Conservation (phyloP, 1,139 yeast species). For the Yueomyces sp. region DNA sequence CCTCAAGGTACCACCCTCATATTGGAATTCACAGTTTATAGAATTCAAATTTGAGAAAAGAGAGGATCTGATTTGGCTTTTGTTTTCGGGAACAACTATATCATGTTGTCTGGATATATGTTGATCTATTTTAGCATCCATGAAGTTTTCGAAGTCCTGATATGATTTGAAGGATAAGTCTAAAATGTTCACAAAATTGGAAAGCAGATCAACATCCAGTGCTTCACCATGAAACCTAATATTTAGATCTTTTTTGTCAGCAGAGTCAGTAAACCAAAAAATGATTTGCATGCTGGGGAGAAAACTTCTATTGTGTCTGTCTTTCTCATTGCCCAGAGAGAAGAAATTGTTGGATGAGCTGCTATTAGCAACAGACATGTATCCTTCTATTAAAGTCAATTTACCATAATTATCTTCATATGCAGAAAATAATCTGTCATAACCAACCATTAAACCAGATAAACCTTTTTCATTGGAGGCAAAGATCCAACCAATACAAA, state of each 20-base stretch:
- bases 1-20: constrained; percentile 61
- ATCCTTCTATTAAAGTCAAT: constrained; percentile 51
- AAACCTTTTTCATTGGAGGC: constrained; percentile 27
- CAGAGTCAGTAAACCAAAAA: constrained; percentile 32
- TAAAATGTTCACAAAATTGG: constrained; percentile 37
- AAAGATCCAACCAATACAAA: constrained; percentile 71
- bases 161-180: constrained; percentile 37
- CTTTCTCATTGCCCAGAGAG: constrained; percentile 34
- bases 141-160: constrained; percentile 30
- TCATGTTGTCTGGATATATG: constrained; percentile 4
- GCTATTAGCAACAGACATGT: constrained; percentile 56
- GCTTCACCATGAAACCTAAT: constrained; percentile 49
- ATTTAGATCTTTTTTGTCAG: constrained; percentile 29
- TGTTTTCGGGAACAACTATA: constrained; percentile 1
- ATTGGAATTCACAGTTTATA: constrained; percentile 40
- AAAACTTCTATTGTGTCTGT: constrained; percentile 45
- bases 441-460: constrained; percentile 66
- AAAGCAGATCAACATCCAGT: constrained; percentile 49
- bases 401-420: constrained; percentile 53
- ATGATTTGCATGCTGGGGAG: constrained; percentile 55
- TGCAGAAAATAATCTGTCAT: constrained; percentile 54
- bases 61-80: constrained; percentile 4
- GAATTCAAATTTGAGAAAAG: constrained; percentile 28
- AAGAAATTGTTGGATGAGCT: constrained; percentile 37
- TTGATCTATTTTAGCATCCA: constrained; percentile 9